Evolutionary conservation across 2,329 filamentous ascomycete species (phyloP), one percentile per base, ranked within the genome.

Genomic region (Ceratocystis cacaofunesta): DNA sequence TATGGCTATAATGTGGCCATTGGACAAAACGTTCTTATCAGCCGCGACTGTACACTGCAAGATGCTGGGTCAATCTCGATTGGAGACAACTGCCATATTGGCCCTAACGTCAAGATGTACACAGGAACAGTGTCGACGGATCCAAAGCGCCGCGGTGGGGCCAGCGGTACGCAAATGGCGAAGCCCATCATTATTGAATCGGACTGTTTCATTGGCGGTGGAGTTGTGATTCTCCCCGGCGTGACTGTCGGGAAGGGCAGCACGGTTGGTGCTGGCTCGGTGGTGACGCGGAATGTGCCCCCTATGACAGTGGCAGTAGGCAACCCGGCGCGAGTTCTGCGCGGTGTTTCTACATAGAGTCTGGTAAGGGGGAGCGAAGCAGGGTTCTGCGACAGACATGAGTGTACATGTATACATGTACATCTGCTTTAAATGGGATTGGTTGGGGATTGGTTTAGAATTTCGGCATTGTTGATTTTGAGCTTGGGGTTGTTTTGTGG

Each of bases 1-100:
- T 96, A 96, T 72, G 94, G 94, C 0, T 97, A 96, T 77, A 97
- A 99, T 74, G 88, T 97, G 70, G 82, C 83, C 61, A 88, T 99
- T 69, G 92, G 89, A 12, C 87, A 92, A 70, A 86, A 94, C 69
- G 90, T 95, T 2, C 83, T 86, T 65, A 88, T 99, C 69, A 89
- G 88, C 19, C 83, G 89, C 65, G 88, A 90, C 71, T 96, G 92
- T 74, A 86, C 85, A 30, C 87, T 97, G 72, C 84, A 92, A 65
- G 94, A 99, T 73, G 86, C 91, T n/a, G 88, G 86, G 72, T 81
- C 86, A 69, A 88, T 97, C 68, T 85, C 79, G 60, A 91, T 97
- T 71, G 92, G 92, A 2, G 84, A 89, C 68, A 84, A 89, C 67
- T 85, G 84, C 63, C 82, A 87, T 72, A 86, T 92, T 69, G 90